phyloP scores from a whole-genome alignment of 306 rosid genomes.

The Coriaria nepalensis region DNA sequence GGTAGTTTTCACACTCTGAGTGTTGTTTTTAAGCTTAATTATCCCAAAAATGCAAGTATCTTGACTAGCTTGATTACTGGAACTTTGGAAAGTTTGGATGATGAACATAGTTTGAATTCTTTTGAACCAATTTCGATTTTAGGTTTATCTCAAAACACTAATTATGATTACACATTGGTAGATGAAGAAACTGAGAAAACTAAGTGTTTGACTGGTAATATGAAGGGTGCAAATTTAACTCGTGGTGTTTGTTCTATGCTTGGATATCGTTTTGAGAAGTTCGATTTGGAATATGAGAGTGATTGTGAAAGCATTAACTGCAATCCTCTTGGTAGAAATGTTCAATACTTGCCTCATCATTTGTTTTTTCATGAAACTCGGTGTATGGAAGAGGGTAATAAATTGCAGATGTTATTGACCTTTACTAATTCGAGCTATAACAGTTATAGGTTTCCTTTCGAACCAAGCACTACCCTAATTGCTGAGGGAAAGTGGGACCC shows the following conservation, averaged over 20 bases:
- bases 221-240: conserved; percentile 20
- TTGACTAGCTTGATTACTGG: conserved; percentile 49
- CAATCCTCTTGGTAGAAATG: conserved; percentile 38
- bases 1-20: conserved; percentile 13
- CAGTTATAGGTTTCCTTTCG: conserved; percentile 27
- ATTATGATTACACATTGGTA: conserved; percentile 30
- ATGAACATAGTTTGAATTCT: conserved; percentile 11
- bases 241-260: conserved; percentile 30
- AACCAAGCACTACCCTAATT: conserved; percentile 36
- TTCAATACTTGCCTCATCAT: conserved; percentile 24
- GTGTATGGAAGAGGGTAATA: conserved; percentile 33
- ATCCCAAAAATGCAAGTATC: conserved; percentile 25
- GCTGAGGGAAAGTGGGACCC: conserved; percentile 80
- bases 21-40: conserved; percentile 59
- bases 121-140: conserved; percentile 43
- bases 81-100: conserved; percentile 47
- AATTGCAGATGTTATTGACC: conserved; percentile 50
- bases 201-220: conserved; percentile 30
- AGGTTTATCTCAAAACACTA: conserved; percentile 30
- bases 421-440: conserved; percentile 26
- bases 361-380: conserved; percentile 27
- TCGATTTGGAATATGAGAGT: conserved; percentile 46
- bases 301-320: conserved; percentile 37
- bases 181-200: conserved; percentile 20
- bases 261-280: conserved; percentile 16